Conservation (phyloP, 495 filamentous ascomycete genomes). For the Extremus antarcticus region DNA sequence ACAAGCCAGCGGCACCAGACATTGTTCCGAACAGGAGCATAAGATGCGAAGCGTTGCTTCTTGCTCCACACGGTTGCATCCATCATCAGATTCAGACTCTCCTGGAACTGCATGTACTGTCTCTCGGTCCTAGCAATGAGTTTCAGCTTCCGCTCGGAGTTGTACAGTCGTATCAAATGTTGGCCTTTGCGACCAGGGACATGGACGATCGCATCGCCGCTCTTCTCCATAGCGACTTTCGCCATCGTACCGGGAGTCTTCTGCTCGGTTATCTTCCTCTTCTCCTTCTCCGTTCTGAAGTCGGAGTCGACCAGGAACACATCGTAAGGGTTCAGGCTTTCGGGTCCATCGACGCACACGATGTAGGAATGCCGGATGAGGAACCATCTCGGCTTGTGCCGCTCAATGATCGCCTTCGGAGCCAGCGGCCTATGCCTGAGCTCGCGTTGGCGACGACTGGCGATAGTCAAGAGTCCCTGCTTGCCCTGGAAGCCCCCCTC, state of each 20-base stretch:
- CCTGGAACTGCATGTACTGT: slow-evolving; percentile 81
- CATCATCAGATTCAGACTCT: slow-evolving; percentile 79
- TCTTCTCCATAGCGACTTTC: slow-evolving; percentile 51
- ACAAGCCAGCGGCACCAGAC: slow-evolving; percentile 96
- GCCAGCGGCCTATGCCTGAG: slow-evolving; percentile 2
- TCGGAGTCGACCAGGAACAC: slow-evolving; percentile 86
- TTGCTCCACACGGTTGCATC: slow-evolving; percentile 68
- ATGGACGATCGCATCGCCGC: slow-evolving; percentile 29
- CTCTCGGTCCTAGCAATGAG: slow-evolving; percentile 87
- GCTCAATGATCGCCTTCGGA: slow-evolving; percentile 60
- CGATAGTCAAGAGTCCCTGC: slow-evolving; percentile 65
- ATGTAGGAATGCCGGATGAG: slow-evolving; percentile 95
- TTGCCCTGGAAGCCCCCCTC: slow-evolving; percentile 97
- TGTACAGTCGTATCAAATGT: slow-evolving; percentile 71
- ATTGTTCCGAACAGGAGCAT: slow-evolving; percentile 75
- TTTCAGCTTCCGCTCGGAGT: slow-evolving; percentile 80
- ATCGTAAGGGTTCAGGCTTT: slow-evolving; percentile 98
- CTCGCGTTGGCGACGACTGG: slow-evolving; percentile 6
- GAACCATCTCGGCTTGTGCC: slow-evolving; percentile 93
- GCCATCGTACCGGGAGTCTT: slow-evolving; percentile 38
- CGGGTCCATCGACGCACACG: slow-evolving; percentile 92
- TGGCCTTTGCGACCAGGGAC: slow-evolving; percentile 40
- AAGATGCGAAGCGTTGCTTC: slow-evolving; percentile 80
- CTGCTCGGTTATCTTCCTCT: slow-evolving; percentile 44
- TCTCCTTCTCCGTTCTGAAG: slow-evolving; percentile 67